A percentile compares a stretch with the other conserved stretches of the same genome.
These are phyloP conservation scores for Apiospora sp. DNA, from an alignment of 2,329 filamentous ascomycete species.

Conservation along the genomic window DNA sequence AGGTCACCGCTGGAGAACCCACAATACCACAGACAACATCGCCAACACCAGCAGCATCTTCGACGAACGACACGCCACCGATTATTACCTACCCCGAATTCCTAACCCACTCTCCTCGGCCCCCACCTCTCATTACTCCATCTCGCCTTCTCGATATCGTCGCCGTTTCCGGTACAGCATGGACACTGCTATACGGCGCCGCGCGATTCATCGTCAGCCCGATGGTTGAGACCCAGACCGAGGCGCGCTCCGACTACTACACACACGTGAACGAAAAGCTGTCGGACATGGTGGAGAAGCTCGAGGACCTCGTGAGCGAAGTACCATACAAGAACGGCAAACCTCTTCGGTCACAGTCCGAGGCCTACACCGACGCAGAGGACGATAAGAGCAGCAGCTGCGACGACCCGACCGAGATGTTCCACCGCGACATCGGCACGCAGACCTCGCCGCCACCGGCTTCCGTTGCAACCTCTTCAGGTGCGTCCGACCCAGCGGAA, in stretches of 20 bases:
- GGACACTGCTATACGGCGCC: slow-evolving; percentile 73
- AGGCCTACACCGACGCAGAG: slow-evolving; percentile 31
- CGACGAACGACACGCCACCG: slow-evolving; percentile 56
- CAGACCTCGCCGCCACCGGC: slow-evolving; percentile 69
- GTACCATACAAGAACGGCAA: slow-evolving; percentile 56
- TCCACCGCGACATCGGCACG: slow-evolving; percentile 81
- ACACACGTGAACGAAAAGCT: slow-evolving; percentile 56
- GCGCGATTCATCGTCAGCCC: slow-evolving; percentile 74
- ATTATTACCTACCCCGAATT: slow-evolving; percentile 78
- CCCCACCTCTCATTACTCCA: slow-evolving; percentile 69
- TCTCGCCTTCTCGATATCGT: slow-evolving; percentile 65
- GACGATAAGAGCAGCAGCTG: slow-evolving; percentile 55
- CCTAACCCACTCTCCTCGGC: slow-evolving; percentile 62
- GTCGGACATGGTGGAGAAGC: slow-evolving; percentile 54
- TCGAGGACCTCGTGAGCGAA: slow-evolving; percentile 67
- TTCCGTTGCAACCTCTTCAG: slow-evolving; percentile 46
- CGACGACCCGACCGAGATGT: slow-evolving; percentile 78
- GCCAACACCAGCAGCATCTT: slow-evolving; percentile 6
- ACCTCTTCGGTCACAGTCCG: slow-evolving; percentile 30
- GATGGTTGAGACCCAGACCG: slow-evolving; percentile 61
- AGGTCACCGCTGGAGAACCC: slow-evolving; percentile 1
- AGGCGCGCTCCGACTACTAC: slow-evolving; percentile 62
- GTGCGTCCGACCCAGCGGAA: slow-evolving; percentile 33
- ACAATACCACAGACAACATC: slow-evolving; percentile 11
- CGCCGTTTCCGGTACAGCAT: slow-evolving; percentile 64